A percentile compares a stretch with the other conserved stretches of the same genome.
These are phyloP conservation scores for Wickerhamomyces bovis DNA, from an alignment of 805 yeast genomes.

Conservation along the genomic window DNA sequence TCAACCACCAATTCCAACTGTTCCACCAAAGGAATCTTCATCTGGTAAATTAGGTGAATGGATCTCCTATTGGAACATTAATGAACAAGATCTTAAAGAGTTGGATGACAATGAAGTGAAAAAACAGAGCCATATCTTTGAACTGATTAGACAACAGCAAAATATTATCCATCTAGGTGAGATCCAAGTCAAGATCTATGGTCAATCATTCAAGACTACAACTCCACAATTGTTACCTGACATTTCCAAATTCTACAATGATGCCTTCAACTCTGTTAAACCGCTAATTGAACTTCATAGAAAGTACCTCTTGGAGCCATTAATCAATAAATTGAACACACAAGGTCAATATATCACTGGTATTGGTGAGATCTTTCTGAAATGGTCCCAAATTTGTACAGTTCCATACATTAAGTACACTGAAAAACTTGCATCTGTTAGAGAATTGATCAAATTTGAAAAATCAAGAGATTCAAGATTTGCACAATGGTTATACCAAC, in stretches of 20 bases:
- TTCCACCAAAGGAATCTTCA: slow-evolving; percentile 12
- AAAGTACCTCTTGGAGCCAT: slow-evolving; percentile 47
- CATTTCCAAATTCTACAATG: slow-evolving; percentile 50
- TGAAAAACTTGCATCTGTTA: slow-evolving; percentile 52
- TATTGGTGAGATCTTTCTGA: slow-evolving; percentile 54
- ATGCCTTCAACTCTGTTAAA: slow-evolving; percentile 51
- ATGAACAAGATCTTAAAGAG: slow-evolving; percentile 46
- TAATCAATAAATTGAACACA: slow-evolving; percentile 47
- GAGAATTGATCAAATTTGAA: slow-evolving; percentile 46
- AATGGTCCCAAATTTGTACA: slow-evolving; percentile 58
- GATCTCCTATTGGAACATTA: slow-evolving; percentile 61
- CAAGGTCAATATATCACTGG: slow-evolving; percentile 64
- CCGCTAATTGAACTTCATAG: slow-evolving; percentile 53
- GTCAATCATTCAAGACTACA: slow-evolving; percentile 34
- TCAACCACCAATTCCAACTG: slow-evolving; percentile 18
- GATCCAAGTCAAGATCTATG: slow-evolving; percentile 55
- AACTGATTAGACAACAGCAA: slow-evolving; percentile 65
- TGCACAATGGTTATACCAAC: slow-evolving; percentile 49
- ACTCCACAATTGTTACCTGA: slow-evolving; percentile 40
- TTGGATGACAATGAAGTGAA: slow-evolving; percentile 48
- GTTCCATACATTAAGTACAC: slow-evolving; percentile 54
- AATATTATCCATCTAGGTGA: slow-evolving; percentile 61
- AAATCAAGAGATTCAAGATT: slow-evolving; percentile 36
- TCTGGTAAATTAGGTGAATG: slow-evolving; percentile 40
- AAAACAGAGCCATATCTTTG: slow-evolving; percentile 71